Base-by-base conservation (phyloP, 1,139 yeast species). In the Geotrichum aggregatum region DNA sequence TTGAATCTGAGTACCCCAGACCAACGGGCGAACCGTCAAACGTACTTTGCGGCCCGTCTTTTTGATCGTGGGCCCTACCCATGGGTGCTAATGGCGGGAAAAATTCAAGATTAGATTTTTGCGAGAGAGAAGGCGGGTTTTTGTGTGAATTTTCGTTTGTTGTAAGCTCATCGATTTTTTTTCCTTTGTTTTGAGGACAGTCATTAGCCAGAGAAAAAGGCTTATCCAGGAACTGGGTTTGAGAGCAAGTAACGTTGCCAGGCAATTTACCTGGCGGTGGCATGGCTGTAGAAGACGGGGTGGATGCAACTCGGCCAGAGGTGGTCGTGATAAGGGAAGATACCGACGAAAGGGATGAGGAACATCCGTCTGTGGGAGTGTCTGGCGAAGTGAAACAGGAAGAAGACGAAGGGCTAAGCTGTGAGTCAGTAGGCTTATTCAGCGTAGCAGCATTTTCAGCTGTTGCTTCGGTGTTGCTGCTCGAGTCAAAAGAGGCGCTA, bases 261-360 rank as follows among this genome's bases (percentile, higher is more conserved):
- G 40, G 10, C 10, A 36, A 18, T 18, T 19, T 19, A 11, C 5
- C 22, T 40, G 30, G 43, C 6, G 43, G 43, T 22, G 19, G 31
- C 14, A 6, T n/a, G 16, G 8, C 11, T 18, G 21, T 14, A 35
- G 24, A 13, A 4, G 30, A 18, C 7, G 42, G 30, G 26, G n/a
- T 39, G 28, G 39, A 33, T 33, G 36, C 41, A 19, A 6, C n/a
- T 6, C 22, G n/a, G 7, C 41, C 22, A n/a, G 22, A 14, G 18
- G 41, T 2, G 31, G n/a, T n/a, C n/a, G 44, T 41, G 19, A 33
- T 7, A 19, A 41, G 35, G n/a, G 47, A 44, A 10, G 47, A 44
- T 8, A 26, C 47, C 2, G 47, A 44, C 13, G 47, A 44, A 3
- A 44, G 24, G n/a, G 47, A 44, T 33, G 14, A 33, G 22, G 41